Conservation (phyloP, 1,139 yeast genomes). For the Arxiozyma slooffiae region DNA sequence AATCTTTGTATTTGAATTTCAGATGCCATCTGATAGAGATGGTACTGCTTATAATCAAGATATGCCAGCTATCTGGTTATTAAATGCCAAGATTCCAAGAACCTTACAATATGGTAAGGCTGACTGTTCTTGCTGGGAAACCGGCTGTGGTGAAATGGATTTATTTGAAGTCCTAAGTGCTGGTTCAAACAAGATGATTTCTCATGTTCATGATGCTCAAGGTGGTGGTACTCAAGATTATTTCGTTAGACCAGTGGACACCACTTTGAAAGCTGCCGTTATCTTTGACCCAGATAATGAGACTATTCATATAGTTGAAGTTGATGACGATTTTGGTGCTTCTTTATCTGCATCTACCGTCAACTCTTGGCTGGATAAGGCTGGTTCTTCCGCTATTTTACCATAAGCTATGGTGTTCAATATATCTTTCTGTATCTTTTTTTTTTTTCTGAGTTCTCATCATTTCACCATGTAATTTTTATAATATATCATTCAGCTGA, state of each 20-base stretch:
- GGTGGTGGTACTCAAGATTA: slow-evolving; percentile 88
- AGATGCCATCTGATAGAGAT: slow-evolving; percentile 67
- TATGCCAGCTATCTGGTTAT: slow-evolving; percentile 95
- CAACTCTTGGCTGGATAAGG: no score
- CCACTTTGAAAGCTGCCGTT: slow-evolving; percentile 83
- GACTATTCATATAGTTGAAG: slow-evolving; percentile 48
- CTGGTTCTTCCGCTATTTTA: slow-evolving; percentile 35
- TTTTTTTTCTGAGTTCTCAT: no score
- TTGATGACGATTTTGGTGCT: slow-evolving; percentile 49
- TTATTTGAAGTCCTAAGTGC: slow-evolving; percentile 60
- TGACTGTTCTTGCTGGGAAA: slow-evolving; percentile 92
- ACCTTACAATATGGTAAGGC: slow-evolving; percentile 77
- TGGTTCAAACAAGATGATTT: slow-evolving; percentile 64
- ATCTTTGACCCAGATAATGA: slow-evolving; percentile 51
- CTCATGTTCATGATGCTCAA: slow-evolving; percentile 83
- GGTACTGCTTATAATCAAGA: slow-evolving; percentile 46
- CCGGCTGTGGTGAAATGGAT: no score
- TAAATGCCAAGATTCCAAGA: slow-evolving; percentile 91
- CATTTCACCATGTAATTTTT: no score
- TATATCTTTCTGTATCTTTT: no score
- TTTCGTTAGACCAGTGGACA: slow-evolving; percentile 70
- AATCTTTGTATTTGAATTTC: slow-evolving; percentile 82
- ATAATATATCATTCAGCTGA: no score
- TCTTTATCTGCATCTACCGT: slow-evolving; percentile 45
- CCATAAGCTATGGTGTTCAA: slow-evolving; percentile 11